Evolutionary conservation across 176 grass and related monocot species (phyloP).

Genomic region (Juncus effusus): DNA sequence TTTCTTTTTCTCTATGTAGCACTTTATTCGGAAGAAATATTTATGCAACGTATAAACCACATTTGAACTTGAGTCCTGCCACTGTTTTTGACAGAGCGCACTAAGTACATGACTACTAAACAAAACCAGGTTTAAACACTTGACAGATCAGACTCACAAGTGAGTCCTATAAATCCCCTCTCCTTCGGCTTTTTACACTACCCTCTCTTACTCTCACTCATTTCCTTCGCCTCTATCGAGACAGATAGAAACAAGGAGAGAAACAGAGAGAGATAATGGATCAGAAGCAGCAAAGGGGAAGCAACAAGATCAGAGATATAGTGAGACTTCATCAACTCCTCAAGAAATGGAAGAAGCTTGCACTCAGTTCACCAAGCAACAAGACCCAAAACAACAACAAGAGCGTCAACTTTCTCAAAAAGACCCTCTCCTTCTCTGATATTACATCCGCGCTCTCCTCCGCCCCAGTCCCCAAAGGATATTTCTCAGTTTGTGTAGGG

Average conservation of each 20-base stretch:
- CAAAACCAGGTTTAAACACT: not conserved
- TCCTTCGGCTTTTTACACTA: not conserved
- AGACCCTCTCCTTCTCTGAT: constrained; percentile 32
- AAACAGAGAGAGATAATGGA: constrained; percentile 27
- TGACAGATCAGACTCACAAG: not conserved
- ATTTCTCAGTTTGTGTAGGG: constrained; percentile 60
- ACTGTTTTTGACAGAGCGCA: too few relatives aligned
- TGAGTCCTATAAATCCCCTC: not conserved
- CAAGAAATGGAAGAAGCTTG: constrained; percentile 77
- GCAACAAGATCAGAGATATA: constrained; percentile 81
- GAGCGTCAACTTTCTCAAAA: constrained; percentile 36
- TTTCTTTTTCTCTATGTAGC: too few relatives aligned
- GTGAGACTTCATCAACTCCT: constrained; percentile 81
- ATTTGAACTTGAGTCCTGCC: too few relatives aligned
- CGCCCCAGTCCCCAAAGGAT: constrained; percentile 39
- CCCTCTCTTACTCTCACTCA: constrained; percentile 2
- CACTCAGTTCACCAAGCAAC: constrained; percentile 26
- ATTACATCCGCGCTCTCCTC: not conserved
- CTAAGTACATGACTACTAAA: too few relatives aligned
- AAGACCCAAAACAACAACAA: constrained; percentile 9
- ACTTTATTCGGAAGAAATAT: too few relatives aligned
- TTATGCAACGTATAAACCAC: too few relatives aligned
- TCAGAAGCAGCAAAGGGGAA: constrained; percentile 29
- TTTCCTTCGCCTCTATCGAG: not conserved
- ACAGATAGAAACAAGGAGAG: not conserved